A percentile compares a stretch with the other conserved stretches of the same genome.
Evolutionary conservation across 768 basidiomycete genomes (phyloP).

Genomic region (Collybia mongolica): DNA sequence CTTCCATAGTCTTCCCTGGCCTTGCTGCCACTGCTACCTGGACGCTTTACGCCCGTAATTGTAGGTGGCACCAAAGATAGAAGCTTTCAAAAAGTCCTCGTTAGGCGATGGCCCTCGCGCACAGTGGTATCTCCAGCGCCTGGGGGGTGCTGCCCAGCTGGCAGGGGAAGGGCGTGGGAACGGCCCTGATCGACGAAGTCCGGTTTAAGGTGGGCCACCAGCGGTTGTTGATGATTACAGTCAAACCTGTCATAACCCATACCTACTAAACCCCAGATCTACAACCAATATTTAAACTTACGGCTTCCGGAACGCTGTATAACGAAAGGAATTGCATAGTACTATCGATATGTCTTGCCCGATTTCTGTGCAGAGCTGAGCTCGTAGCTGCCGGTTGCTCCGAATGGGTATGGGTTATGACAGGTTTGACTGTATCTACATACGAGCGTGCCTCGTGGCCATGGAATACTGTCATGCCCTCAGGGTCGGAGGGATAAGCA

Average conservation of each 20-base stretch:
- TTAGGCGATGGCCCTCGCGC: constrained; percentile 6
- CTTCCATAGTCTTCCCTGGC: neutral
- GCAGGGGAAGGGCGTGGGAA: constrained; percentile 11
- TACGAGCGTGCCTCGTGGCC: neutral
- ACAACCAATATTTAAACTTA: too few species aligned
- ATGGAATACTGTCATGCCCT: neutral
- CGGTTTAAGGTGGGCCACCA: constrained; percentile 1
- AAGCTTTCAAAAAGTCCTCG: constrained; percentile 3
- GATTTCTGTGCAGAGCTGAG: too few species aligned
- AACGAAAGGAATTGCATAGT: too few species aligned
- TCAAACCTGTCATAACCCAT: too few species aligned
- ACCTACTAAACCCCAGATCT: too few species aligned
- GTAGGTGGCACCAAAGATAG: constrained; percentile 1
- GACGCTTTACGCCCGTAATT: neutral
- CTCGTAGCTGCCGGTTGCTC: too few species aligned
- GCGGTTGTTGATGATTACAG: too few species aligned
- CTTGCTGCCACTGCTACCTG: neutral
- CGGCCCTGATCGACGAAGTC: constrained; percentile 8
- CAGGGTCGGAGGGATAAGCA: constrained; percentile 1
- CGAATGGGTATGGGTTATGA: too few species aligned
- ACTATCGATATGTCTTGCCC: too few species aligned
- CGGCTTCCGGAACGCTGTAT: too few species aligned
- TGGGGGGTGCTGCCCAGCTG: constrained; percentile 5
- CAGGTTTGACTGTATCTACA: too few species aligned
- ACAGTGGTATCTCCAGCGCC: constrained; percentile 10